Conservation (phyloP, 2,329 filamentous ascomycete genomes). For the Aspergillus niger region DNA sequence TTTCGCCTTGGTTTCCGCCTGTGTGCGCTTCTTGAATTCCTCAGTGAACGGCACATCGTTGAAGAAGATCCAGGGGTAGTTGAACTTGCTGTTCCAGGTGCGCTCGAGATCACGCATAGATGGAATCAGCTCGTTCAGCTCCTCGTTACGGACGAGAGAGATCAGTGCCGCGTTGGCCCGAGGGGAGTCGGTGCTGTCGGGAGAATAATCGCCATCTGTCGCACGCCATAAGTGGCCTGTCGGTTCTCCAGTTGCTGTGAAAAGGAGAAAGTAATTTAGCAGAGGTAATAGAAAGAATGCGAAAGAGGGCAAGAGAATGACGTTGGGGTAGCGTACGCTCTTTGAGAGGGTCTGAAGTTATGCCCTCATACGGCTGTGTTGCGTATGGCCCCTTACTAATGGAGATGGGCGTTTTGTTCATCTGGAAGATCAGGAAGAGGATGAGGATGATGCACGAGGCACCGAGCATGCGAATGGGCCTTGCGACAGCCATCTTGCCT, state of each 20-base stretch:
- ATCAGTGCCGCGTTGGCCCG: conserved; percentile 93
- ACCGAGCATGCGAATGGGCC: conserved; percentile 78
- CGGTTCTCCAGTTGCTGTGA: conserved; percentile 77
- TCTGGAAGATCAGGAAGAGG: conserved; percentile 75
- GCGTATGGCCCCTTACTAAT: conserved; percentile 43
- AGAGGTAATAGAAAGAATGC: not conserved
- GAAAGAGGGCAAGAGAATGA: not conserved
- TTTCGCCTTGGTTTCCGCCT: conserved; percentile 82
- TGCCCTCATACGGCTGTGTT: conserved; percentile 52
- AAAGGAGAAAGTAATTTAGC: conserved; percentile 16
- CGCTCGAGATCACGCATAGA: conserved; percentile 90
- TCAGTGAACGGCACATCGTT: conserved; percentile 93
- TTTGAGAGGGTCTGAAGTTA: conserved; percentile 78
- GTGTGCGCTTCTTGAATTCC: conserved; percentile 84
- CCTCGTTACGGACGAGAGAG: conserved; percentile 87
- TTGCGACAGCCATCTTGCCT: conserved; percentile 74
- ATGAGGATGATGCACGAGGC: conserved; percentile 71
- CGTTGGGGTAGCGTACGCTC: conserved; percentile 65
- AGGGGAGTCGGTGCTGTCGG: conserved; percentile 71
- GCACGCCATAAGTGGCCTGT: conserved; percentile 73
- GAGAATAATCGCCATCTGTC: conserved; percentile 73
- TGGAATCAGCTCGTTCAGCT: conserved; percentile 78
- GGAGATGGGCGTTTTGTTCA: conserved; percentile 57
- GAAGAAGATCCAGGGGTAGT: conserved; percentile 99
- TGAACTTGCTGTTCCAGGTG: conserved; percentile 98